Evolutionary conservation across 148 eudicot species (phyloP), one percentile per base, ranked within the genome.

Genomic region (Camellia japonica): DNA sequence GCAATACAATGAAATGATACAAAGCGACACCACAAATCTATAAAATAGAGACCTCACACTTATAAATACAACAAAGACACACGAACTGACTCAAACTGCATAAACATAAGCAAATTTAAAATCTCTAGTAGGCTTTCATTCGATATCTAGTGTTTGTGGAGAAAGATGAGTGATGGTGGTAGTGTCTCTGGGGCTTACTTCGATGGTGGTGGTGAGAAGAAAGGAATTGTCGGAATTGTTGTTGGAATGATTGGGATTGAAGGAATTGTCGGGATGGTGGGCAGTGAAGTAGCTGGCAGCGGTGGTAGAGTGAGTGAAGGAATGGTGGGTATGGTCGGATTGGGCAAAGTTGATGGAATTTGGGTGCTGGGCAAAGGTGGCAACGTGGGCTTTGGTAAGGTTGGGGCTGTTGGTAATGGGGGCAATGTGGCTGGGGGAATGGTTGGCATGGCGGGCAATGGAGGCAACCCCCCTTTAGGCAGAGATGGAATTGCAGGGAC

Each of bases 371-470:
- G 82, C 12, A 71, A 2, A 42, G 76, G 6, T 0, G 76, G 81
- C 58, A 79, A 20, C 20, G 76, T 30, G 18, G 81, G 71, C 44
- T 68, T 68, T 68, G 71, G 81, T 66, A 71, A 73, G 13, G 81
- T 42, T 56, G 77, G 77, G 7, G 8, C 23, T 5, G 68, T 20
- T 8, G 12, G 68, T 12, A 55, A 12, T 12, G 59, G 72, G 0
- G 79, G 79, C 74, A 81, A 47, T 6, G 69, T 67, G 47, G 83
- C 20, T 30, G 16, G 44, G 54, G 82, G 75, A 2, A 75, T 3
- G 6, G 44, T 80, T 8, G 83, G 83, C 73, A 80, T 75, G 16
- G 83, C 14, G 0, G 79, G 83, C 60, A 80, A 11, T 54, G 74
- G 83, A 10, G 79, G 79, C 20, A 80, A 12, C 16, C 67, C 18